Percentiles rank a stretch among this genome's conserved stretches.
These are phyloP conservation scores for Emergomyces orientalis DNA, from an alignment of 2,329 filamentous ascomycete genomes.

Conservation along the genomic window DNA sequence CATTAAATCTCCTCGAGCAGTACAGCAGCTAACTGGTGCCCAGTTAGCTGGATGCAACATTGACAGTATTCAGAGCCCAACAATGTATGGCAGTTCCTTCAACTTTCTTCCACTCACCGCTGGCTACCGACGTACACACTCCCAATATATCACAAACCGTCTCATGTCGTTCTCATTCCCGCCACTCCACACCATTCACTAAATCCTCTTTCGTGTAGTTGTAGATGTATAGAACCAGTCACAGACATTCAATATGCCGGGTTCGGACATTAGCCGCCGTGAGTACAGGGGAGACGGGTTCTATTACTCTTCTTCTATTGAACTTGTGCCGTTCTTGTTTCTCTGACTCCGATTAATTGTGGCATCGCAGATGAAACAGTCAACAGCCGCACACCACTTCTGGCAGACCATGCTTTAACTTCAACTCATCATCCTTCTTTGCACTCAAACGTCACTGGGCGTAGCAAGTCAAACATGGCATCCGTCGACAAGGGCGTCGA, in stretches of 20 bases:
- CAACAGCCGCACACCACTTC: background rate
- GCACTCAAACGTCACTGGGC: background rate
- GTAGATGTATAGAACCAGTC: background rate
- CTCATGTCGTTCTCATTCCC: too few relatives aligned
- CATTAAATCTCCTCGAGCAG: too few relatives aligned
- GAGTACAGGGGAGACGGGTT: background rate
- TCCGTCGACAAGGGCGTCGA: background rate
- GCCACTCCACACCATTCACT: too few relatives aligned
- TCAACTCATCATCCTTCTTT: background rate
- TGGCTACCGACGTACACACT: too few relatives aligned
- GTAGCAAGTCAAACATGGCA: conserved; percentile 1
- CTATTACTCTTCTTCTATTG: background rate
- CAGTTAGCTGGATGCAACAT: too few relatives aligned
- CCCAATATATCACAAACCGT: too few relatives aligned
- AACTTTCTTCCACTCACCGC: too few relatives aligned
- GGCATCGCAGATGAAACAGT: background rate
- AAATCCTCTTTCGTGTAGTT: too few relatives aligned
- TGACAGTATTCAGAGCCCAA: too few relatives aligned
- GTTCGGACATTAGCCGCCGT: background rate
- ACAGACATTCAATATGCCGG: background rate
- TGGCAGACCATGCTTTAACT: background rate
- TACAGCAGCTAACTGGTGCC: too few relatives aligned
- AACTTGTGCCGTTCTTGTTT: background rate
- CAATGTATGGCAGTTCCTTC: too few relatives aligned
- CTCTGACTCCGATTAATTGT: background rate